Evolutionary conservation across 2,329 filamentous ascomycete species (phyloP).

Genomic region (Tolypocladium ovalisporum): DNA sequence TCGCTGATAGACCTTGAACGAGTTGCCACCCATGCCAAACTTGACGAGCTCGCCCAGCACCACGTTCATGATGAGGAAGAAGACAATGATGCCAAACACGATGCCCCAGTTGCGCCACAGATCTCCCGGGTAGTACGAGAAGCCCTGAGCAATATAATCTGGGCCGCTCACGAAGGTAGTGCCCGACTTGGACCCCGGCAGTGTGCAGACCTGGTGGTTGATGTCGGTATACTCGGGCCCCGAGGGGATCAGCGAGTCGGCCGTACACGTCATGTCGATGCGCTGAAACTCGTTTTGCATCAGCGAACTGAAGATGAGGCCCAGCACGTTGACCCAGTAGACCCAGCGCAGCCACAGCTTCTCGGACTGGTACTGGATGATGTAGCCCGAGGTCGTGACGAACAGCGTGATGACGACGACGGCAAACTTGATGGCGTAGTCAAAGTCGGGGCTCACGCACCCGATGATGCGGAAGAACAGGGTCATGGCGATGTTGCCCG

Average conservation of each 20-base stretch:
- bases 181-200: constrained; percentile 60
- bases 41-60: constrained; percentile 69
- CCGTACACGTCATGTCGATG: constrained; percentile 57
- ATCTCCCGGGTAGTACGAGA: constrained; percentile 53
- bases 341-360: constrained; percentile 75
- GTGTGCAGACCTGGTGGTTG: constrained; percentile 69
- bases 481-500: constrained; percentile 62
- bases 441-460: constrained; percentile 68
- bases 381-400: constrained; percentile 69
- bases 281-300: constrained; percentile 81
- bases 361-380: constrained; percentile 68
- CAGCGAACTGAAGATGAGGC: constrained; percentile 63
- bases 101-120: constrained; percentile 83
- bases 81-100: constrained; percentile 61
- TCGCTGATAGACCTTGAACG: constrained; percentile 65
- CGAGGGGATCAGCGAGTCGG: constrained; percentile 57
- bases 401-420: constrained; percentile 73
- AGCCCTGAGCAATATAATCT: constrained; percentile 58
- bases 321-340: constrained; percentile 65
- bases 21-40: constrained; percentile 70
- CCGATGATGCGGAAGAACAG: constrained; percentile 68
- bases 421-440: constrained; percentile 75
- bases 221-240: constrained; percentile 62
- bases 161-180: constrained; percentile 51
- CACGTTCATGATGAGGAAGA: constrained; percentile 67